Percentiles rank a stretch among this genome's conserved stretches.
Evolutionary conservation across 495 filamentous ascomycete genomes (phyloP).

Genomic region (Penicillium fimorum): DNA sequence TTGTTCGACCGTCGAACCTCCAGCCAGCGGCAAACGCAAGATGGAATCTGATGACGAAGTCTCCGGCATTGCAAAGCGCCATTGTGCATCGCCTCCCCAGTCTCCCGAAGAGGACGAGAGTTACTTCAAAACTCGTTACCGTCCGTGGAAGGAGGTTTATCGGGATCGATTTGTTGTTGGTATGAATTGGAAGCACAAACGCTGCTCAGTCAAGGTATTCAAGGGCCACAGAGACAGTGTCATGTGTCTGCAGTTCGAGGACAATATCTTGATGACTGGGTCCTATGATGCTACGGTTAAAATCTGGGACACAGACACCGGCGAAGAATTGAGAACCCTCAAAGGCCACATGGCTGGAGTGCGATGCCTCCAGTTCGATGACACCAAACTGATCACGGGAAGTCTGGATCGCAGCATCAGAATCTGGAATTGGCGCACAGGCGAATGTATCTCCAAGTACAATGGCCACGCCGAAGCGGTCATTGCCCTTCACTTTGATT

Average conservation of each 20-base stretch:
- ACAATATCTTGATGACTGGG: conserved; percentile 86
- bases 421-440: conserved; percentile 96
- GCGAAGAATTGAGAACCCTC: conserved; percentile 79
- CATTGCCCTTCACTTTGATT: conserved; percentile 82
- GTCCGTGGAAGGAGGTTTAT: conserved; percentile 93
- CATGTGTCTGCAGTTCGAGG: conserved; percentile 94
- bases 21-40: conserved; percentile 42
- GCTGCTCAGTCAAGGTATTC: conserved; percentile 77
- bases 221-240: conserved; percentile 91
- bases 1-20: conserved; percentile 21
- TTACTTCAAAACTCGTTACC: conserved; percentile 50
- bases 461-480: conserved; percentile 76
- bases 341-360: conserved; percentile 78
- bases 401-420: conserved; percentile 77
- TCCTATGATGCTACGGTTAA: conserved; percentile 95
- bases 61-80: conserved; percentile 38
- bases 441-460: conserved; percentile 79
- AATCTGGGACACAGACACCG: conserved; percentile 91
- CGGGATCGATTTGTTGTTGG: conserved; percentile 86
- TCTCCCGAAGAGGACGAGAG: conserved; percentile 33
- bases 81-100: conserved; percentile 34
- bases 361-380: conserved; percentile 88
- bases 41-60: conserved; percentile 29
- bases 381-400: conserved; percentile 83
- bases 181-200: conserved; percentile 93